Evolutionary conservation across 2,329 filamentous ascomycete genomes (phyloP).

Genomic region (Epichloe festucae): DNA sequence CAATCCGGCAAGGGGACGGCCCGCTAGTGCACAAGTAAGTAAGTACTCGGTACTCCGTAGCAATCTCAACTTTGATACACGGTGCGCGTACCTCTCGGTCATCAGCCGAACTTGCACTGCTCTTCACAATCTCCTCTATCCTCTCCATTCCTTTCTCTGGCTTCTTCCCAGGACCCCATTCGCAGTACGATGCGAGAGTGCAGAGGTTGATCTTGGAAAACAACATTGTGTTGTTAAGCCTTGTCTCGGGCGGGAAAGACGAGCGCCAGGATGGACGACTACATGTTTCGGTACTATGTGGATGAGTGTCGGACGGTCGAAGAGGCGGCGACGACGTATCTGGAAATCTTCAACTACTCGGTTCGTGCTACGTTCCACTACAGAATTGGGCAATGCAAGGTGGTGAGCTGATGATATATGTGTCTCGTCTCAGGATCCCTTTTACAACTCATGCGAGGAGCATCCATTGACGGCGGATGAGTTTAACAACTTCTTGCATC

Average conservation of each 20-base stretch:
- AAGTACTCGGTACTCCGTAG: too few species aligned
- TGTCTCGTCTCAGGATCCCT: slow-evolving; percentile 28
- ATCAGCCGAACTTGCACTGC: neutral
- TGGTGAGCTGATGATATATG: neutral
- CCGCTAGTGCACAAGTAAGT: neutral
- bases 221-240: neutral
- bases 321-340: slow-evolving; percentile 39
- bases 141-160: neutral
- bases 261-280: slow-evolving; percentile 39
- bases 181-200: too few species aligned
- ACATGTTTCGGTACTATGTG: slow-evolving; percentile 39
- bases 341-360: slow-evolving; percentile 48
- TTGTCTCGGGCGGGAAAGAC: neutral
- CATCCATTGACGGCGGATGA: slow-evolving; percentile 39
- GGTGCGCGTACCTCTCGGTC: neutral
- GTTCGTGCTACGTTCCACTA: slow-evolving; percentile 22
- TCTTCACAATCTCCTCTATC: neutral
- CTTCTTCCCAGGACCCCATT: neutral
- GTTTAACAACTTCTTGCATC: slow-evolving; percentile 43
- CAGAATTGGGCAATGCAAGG: neutral
- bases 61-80: neutral
- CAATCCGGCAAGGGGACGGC: neutral
- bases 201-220: too few species aligned
- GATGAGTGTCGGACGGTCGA: slow-evolving; percentile 32
- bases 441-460: slow-evolving; percentile 35